Evolutionary conservation across 2,329 filamentous ascomycete species (phyloP).

Genomic region (Nothophoma quercina): DNA sequence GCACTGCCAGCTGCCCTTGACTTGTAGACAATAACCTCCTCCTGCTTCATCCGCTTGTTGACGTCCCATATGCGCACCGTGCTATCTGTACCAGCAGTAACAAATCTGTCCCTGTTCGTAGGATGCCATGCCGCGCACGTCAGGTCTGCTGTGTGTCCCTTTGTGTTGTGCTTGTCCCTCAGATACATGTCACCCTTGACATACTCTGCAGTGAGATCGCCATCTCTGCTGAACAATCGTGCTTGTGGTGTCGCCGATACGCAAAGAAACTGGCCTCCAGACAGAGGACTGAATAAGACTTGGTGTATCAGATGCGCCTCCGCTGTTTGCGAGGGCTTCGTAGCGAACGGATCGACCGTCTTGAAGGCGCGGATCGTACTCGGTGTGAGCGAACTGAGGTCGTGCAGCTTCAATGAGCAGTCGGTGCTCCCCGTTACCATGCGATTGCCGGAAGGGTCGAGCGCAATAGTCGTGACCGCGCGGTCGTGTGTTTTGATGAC

Average conservation of each 20-base stretch:
- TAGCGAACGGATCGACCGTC: constrained; percentile 83
- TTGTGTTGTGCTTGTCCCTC: constrained; percentile 96
- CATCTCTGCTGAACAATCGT: constrained; percentile 87
- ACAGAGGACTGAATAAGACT: constrained; percentile 83
- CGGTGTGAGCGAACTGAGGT: constrained; percentile 94
- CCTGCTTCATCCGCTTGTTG: constrained; percentile 87
- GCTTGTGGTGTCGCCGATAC: constrained; percentile 89
- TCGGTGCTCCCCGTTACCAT: constrained; percentile 92
- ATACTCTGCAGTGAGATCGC: constrained; percentile 84
- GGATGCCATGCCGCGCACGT: constrained; percentile 92
- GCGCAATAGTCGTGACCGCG: constrained; percentile 80
- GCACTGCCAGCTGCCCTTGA: constrained; percentile 87
- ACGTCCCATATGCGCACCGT: constrained; percentile 97
- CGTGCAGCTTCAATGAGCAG: constrained; percentile 89
- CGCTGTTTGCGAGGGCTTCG: constrained; percentile 72
- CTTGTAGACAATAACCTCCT: constrained; percentile 95
- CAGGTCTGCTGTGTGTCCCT: constrained; percentile 92
- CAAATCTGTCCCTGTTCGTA: constrained; percentile 80
- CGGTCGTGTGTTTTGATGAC: constrained; percentile 91
- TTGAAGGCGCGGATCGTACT: constrained; percentile 94
- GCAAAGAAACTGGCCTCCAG: constrained; percentile 82
- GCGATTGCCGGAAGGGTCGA: constrained; percentile 85
- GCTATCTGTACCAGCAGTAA: constrained; percentile 93
- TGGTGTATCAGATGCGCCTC: constrained; percentile 91
- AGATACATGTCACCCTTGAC: constrained; percentile 99